Evolutionary conservation across 352 stramenopile genomes (phyloP).

Genomic region (Phytophthora syringae): DNA sequence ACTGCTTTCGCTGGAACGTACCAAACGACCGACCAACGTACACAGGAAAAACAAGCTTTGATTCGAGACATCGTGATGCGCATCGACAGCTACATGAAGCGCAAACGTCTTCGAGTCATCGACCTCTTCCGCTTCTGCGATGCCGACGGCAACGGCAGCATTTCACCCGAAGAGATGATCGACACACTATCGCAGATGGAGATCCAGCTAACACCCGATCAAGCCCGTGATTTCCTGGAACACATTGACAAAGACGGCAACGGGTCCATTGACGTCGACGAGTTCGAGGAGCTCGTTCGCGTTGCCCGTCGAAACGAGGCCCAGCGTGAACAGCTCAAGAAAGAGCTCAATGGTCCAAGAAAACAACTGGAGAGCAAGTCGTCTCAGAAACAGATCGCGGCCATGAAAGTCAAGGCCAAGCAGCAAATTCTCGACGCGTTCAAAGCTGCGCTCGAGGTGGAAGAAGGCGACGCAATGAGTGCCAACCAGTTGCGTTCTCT

Average conservation of each 20-base stretch:
- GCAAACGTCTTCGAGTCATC: slow-evolving; percentile 84
- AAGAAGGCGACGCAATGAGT: slow-evolving; percentile 47
- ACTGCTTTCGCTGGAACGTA: slow-evolving; percentile 59
- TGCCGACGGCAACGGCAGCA: slow-evolving; percentile 77
- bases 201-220: slow-evolving; percentile 72
- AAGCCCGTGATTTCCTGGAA: slow-evolving; percentile 73
- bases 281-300: slow-evolving; percentile 85
- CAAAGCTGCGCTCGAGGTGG: slow-evolving; percentile 45
- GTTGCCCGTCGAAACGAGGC: slow-evolving; percentile 72
- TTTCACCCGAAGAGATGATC: slow-evolving; percentile 83
- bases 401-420: slow-evolving; percentile 52
- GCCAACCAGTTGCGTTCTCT: slow-evolving; percentile 53
- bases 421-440: slow-evolving; percentile 76
- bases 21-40: slow-evolving; percentile 69
- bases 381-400: slow-evolving; percentile 36
- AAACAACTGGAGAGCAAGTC: slow-evolving; percentile 50
- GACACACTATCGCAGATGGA: slow-evolving; percentile 87
- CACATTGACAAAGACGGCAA: slow-evolving; percentile 88
- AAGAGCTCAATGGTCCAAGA: slow-evolving; percentile 56
- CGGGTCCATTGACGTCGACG: slow-evolving; percentile 84
- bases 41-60: slow-evolving; percentile 70
- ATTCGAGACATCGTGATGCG: slow-evolving; percentile 80
- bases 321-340: slow-evolving; percentile 75
- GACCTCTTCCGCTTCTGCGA: slow-evolving; percentile 90
- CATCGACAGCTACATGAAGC: slow-evolving; percentile 87